phyloP scores from a whole-genome alignment of 2,329 filamentous ascomycete genomes.

The Nakataea oryzae region DNA sequence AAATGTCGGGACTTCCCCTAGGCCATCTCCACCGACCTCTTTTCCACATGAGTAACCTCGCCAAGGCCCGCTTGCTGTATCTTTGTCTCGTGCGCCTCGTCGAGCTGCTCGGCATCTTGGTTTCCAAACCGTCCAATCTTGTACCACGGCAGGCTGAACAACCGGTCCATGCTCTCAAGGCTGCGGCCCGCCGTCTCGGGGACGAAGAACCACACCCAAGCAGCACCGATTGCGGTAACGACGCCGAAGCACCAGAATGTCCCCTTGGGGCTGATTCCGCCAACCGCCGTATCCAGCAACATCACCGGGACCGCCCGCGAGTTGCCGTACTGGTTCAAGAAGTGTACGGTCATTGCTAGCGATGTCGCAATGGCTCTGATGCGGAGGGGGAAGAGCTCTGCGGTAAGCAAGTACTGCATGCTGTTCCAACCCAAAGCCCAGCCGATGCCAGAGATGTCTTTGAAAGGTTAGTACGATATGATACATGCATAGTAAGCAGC shows the following conservation, averaged over 20 bases:
- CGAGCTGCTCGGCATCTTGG: slow-evolving; percentile 35
- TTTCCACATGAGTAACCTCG: neutral
- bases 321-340: slow-evolving; percentile 69
- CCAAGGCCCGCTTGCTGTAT: neutral
- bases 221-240: slow-evolving; percentile 54
- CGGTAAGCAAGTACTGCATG: slow-evolving; percentile 68
- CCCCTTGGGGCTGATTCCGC: slow-evolving; percentile 45
- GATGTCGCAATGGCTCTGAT: slow-evolving; percentile 60
- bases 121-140: slow-evolving; percentile 52
- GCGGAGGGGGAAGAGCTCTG: slow-evolving; percentile 64
- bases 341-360: slow-evolving; percentile 66
- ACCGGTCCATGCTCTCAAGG: slow-evolving; percentile 7
- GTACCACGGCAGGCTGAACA: slow-evolving; percentile 56
- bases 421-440: slow-evolving; percentile 65
- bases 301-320: slow-evolving; percentile 63
- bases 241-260: slow-evolving; percentile 68
- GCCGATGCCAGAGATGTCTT: slow-evolving; percentile 41
- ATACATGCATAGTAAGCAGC: no score
- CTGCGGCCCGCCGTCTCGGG: slow-evolving; percentile 38
- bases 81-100: slow-evolving; percentile 23
- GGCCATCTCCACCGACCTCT: neutral
- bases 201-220: slow-evolving; percentile 57
- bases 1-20: neutral
- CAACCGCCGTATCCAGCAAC: slow-evolving; percentile 39
- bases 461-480: no score